Conservation (phyloP, 257 asterid genomes). For the Nicotiana knightiana region DNA sequence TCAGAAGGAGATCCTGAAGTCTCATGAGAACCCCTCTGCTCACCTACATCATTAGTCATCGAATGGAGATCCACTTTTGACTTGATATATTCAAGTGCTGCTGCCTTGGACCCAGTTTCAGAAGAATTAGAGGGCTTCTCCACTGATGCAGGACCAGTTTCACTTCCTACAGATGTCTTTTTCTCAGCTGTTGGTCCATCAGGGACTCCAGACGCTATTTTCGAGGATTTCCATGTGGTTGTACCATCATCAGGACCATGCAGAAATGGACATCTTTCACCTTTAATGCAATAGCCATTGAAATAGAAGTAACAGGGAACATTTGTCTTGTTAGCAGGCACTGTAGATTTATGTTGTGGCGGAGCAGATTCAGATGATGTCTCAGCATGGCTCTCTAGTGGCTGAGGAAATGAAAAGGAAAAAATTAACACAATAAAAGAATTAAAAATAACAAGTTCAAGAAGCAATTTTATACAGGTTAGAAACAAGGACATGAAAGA, state of each 20-base stretch:
- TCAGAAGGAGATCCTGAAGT: conserved; percentile 19
- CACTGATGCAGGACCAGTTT: conserved; percentile 13
- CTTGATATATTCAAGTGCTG: conserved; percentile 1
- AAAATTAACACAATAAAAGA: not conserved
- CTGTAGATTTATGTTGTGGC: conserved; percentile 15
- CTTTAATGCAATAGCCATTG: conserved; percentile 38
- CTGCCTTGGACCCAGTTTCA: conserved; percentile 7
- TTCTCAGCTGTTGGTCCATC: conserved; percentile 15
- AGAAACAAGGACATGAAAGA: not conserved
- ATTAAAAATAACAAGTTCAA: conserved; percentile 4
- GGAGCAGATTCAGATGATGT: conserved; percentile 17
- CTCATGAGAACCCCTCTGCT: conserved; percentile 12
- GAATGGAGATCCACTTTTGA: conserved; percentile 9
- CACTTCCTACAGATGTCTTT: conserved; percentile 23
- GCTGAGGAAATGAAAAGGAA: conserved; percentile 15
- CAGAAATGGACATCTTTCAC: conserved; percentile 29
- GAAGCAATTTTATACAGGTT: not conserved
- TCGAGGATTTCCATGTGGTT: conserved; percentile 14
- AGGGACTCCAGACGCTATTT: conserved; percentile 14
- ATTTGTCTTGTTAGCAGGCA: conserved; percentile 24
- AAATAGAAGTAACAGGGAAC: conserved; percentile 30
- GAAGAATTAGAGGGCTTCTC: conserved; percentile 6
- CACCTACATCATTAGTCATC: not conserved
- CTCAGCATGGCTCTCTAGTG: conserved; percentile 26
- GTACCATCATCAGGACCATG: conserved; percentile 28